Evolutionary conservation across 1,139 yeast species (phyloP), one percentile per base, ranked within the genome.

Genomic region (Yamadazyma diospyri): DNA sequence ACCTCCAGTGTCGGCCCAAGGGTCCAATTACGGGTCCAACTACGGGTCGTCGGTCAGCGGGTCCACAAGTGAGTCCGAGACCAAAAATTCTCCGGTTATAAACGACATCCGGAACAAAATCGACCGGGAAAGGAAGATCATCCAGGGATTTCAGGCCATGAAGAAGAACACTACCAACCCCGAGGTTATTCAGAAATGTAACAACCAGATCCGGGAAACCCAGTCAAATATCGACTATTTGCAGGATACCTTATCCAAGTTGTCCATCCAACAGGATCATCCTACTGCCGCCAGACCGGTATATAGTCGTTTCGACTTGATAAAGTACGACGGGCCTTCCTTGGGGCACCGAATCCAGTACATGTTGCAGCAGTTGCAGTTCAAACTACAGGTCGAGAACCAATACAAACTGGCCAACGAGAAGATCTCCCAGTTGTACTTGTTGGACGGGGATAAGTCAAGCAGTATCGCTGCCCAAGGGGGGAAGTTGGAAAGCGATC

Each of bases 281-380:
- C 14, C 35, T 14, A 16, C 16, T 6, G 19, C 11, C 4, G 11
- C 8, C 16, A 55, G 61, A 30, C 79, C 80, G 1, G 49, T 65
- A 10, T 77, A 74, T 50, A 76, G 89, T 0, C 68, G 86, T 23
- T 64, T 89, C 47, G 98, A 92, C 55, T 66, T 92, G 40, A 74
- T 87, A 55, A 88, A 88, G 49, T 88, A 87, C 53, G 97, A 92
- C 49, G 86, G 96, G 47, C 96, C 97, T 1, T 85, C 95, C 1
- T 65, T 92, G 47, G 96, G 97, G n/a, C 96, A 92, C 50, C 77
- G 94, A 44, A 92, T 92, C 50, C 96, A 87, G 57, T 81, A 85
- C 49, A 89, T 92, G 97, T 71, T 92, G 37, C 97, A 88, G 59
- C 95, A 88, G 56, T 69, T 92, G 36, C 96, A 88, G 53, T 88